Evolutionary conservation across 106 monocot species (phyloP).

Genomic region (Xerophyta viscosa): DNA sequence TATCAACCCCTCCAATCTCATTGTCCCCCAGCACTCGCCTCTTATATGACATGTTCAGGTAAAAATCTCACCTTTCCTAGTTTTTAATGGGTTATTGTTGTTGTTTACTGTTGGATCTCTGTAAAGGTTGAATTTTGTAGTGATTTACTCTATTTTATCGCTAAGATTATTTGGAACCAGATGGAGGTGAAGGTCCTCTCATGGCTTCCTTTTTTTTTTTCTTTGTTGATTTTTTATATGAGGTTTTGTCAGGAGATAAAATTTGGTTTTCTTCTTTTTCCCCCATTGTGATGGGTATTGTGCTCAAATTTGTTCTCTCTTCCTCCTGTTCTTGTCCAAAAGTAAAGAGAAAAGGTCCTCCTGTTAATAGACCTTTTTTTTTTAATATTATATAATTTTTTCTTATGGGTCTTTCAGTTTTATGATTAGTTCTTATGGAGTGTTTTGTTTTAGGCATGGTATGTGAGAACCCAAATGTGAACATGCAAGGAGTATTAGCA

Average conservation of each 20-base stretch:
- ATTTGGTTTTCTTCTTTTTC: slow-evolving; percentile 8
- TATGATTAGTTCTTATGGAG: not conserved
- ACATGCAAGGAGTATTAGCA: slow-evolving; percentile 39
- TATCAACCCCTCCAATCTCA: slow-evolving; percentile 17
- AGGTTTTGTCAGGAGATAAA: slow-evolving; percentile 40
- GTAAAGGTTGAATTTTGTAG: too few relatives aligned
- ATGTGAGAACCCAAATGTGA: slow-evolving; percentile 29
- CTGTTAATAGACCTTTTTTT: too few relatives aligned
- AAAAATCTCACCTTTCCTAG: not conserved
- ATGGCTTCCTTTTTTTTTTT: slow-evolving; percentile 7
- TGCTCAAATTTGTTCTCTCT: too few relatives aligned
- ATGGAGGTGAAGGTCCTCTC: slow-evolving; percentile 27
- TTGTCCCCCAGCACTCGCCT: not conserved
- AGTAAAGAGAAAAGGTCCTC: too few relatives aligned
- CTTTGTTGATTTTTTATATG: slow-evolving; percentile 2
- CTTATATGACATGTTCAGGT: slow-evolving; percentile 35
- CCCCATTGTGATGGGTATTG: slow-evolving; percentile 11
- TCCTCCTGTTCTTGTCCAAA: slow-evolving; percentile 22
- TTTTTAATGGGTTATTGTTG: not conserved
- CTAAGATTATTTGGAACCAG: too few relatives aligned
- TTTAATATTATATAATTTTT: not conserved
- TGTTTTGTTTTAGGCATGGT: too few relatives aligned
- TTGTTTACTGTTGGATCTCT: too few relatives aligned
- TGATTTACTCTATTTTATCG: too few relatives aligned
- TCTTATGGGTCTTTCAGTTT: not conserved